Evolutionary conservation across 2,329 filamentous ascomycete genomes (phyloP), one percentile per base, ranked within the genome.

Genomic region (Rhinocladiella similis): DNA sequence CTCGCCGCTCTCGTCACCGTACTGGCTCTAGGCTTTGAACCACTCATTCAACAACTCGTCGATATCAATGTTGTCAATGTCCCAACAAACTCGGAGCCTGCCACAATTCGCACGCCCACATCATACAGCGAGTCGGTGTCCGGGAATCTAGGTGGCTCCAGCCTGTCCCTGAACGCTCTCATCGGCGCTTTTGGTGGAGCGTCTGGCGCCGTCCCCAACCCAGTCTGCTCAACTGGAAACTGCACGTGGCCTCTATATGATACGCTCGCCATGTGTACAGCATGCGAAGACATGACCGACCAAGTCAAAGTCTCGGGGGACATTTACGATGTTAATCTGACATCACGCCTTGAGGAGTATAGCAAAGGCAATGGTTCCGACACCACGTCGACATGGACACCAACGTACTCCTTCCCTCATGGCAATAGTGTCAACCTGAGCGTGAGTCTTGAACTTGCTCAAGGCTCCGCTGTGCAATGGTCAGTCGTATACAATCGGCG

Each of bases 31-130:
- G 59, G 59, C n/a, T 65, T 66, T 27, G 65, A 66, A 29, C 62
- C 65, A 1, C 65, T 65, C 47, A 54, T 65, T 9, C 65, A 66
- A 45, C 62, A 66, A 47, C 35, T 65, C 22, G 16, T 65, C 25
- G 29, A 43, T 14, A 48, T 56, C 14, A 39, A 50, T 12, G 42
- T 54, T 10, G 51, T 51, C 9, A 47, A 54, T 16, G 45, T 43
- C 35, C 25, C 52, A 14, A 43, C 51, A 22, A 12, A 19, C 35
- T 51, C 51, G 10, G 27, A 35, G 13, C 47, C 41, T 13, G 56
- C 51, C n/a, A 54, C 51, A 9, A 58, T 58, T n/a, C 56, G 47
- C 14, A 52, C 56, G n/a, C 47, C 56, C 13, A 54, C 42, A 16
- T 54, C 56, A 14, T 58, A 58, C 36, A 36, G 47, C n/a, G 56